These are phyloP conservation scores for Favolaschia claudopus DNA, from an alignment of 768 basidiomycete species.

Conservation along the genomic window DNA sequence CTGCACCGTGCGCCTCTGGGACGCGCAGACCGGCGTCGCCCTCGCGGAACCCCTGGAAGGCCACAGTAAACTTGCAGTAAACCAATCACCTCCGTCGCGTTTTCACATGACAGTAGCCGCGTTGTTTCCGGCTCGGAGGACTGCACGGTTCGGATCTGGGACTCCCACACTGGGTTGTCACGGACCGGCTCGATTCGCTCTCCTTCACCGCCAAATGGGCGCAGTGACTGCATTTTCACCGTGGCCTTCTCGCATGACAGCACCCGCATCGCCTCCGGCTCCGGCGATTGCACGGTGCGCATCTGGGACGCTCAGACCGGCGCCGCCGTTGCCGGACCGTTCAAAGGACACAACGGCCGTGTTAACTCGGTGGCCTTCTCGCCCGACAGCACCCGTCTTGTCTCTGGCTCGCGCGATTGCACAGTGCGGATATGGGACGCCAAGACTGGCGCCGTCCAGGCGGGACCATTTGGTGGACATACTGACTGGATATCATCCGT, in stretches of 20 bases:
- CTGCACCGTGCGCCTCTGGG: slow-evolving; percentile 34
- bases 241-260: too few species aligned
- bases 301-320: slow-evolving; percentile 48
- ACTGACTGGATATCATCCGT: background rate
- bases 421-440: slow-evolving; percentile 37
- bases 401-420: slow-evolving; percentile 32
- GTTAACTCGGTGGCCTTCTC: slow-evolving; percentile 32
- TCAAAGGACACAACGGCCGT: slow-evolving; percentile 19
- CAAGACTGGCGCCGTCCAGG: background rate
- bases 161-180: too few species aligned
- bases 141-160: slow-evolving; percentile 58
- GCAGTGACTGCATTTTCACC: too few species aligned
- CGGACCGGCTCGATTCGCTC: too few species aligned
- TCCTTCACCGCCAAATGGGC: too few species aligned
- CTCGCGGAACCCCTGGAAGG: slow-evolving; percentile 11
- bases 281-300: too few species aligned
- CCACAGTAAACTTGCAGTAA: slow-evolving; percentile 21
- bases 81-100: background rate
- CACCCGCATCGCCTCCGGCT: too few species aligned
- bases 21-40: slow-evolving; percentile 19
- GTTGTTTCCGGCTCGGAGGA: slow-evolving; percentile 56
- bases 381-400: slow-evolving; percentile 26
- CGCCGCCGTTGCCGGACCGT: background rate
- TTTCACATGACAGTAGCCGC: background rate
- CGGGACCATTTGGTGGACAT: background rate